A percentile compares a stretch with the other conserved stretches of the same genome.
phyloP scores from a whole-genome alignment of 225 moss, liverwort and hornwort genomes.

The Neckera pumila region DNA sequence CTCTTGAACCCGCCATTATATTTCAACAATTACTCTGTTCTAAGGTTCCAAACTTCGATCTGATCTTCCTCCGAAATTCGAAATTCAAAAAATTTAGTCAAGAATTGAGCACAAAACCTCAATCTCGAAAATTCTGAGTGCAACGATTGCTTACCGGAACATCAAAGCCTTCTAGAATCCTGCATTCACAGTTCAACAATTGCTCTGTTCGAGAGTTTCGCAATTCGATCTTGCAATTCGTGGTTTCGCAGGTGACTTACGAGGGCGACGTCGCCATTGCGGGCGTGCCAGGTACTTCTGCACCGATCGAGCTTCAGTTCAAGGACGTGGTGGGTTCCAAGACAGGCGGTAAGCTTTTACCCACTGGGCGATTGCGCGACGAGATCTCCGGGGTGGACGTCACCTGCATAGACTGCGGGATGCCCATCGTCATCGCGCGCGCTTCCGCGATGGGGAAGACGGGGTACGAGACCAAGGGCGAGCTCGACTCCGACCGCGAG shows the following conservation, averaged over 20 bases:
- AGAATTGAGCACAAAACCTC: too few relatives aligned
- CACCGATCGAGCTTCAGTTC: conserved; percentile 41
- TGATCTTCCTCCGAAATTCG: neutral
- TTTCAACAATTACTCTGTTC: neutral
- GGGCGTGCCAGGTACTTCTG: conserved; percentile 39
- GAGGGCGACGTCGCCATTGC: conserved; percentile 30
- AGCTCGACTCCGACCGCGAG: conserved; percentile 17
- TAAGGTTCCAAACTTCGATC: neutral
- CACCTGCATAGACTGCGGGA: conserved; percentile 52
- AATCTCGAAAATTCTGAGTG: too few relatives aligned
- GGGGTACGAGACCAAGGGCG: conserved; percentile 22
- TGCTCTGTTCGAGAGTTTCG: neutral
- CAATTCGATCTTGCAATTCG: neutral
- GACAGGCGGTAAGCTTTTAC: conserved; percentile 30
- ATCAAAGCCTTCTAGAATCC: neutral
- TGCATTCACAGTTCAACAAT: neutral
- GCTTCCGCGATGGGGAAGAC: conserved; percentile 44
- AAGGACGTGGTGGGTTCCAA: conserved; percentile 28
- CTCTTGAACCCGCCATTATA: neutral
- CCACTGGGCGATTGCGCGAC: conserved; percentile 30
- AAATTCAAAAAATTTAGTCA: neutral
- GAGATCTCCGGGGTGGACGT: conserved; percentile 37
- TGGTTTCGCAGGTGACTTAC: conserved; percentile 12
- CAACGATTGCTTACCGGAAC: too few relatives aligned
- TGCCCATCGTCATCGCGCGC: conserved; percentile 39